phyloP scores from a whole-genome alignment of 164 flowering plant species.

The Santalum album region DNA sequence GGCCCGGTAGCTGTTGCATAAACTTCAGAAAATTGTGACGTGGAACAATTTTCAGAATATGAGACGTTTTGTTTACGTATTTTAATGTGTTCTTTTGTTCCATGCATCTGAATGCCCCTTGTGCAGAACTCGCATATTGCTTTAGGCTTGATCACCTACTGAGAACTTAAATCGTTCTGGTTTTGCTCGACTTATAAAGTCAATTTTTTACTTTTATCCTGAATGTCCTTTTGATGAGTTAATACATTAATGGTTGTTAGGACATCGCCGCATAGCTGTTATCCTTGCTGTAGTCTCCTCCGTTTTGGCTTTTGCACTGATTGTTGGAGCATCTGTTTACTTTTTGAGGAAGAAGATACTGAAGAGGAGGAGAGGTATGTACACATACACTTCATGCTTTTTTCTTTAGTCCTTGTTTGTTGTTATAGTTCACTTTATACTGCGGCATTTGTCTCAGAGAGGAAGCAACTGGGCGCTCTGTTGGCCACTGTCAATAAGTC shows the following conservation, averaged over 20 bases:
- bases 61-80: too few relatives aligned
- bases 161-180: too few relatives aligned
- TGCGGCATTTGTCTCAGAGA: conserved; percentile 30
- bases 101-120: too few relatives aligned
- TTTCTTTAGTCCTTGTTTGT: neutral
- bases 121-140: too few relatives aligned
- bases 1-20: too few relatives aligned
- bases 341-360: conserved; percentile 26
- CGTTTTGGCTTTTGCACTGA: conserved; percentile 29
- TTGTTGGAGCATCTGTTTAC: conserved; percentile 23
- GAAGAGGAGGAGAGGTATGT: conserved; percentile 42
- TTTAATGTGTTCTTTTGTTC: too few relatives aligned
- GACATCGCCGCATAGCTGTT: conserved; percentile 29
- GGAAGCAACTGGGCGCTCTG: conserved; percentile 46
- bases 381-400: neutral
- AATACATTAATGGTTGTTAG: conserved; percentile 20
- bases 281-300: conserved; percentile 37
- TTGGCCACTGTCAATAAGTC: conserved; percentile 41
- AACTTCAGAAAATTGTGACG: too few relatives aligned
- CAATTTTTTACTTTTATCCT: too few relatives aligned
- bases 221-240: neutral
- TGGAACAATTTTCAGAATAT: too few relatives aligned
- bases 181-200: neutral
- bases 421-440: neutral
- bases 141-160: too few relatives aligned